These are phyloP conservation scores for Sporothrix dimorphospora DNA, from an alignment of 2,329 filamentous ascomycete genomes.

Conservation along the genomic window DNA sequence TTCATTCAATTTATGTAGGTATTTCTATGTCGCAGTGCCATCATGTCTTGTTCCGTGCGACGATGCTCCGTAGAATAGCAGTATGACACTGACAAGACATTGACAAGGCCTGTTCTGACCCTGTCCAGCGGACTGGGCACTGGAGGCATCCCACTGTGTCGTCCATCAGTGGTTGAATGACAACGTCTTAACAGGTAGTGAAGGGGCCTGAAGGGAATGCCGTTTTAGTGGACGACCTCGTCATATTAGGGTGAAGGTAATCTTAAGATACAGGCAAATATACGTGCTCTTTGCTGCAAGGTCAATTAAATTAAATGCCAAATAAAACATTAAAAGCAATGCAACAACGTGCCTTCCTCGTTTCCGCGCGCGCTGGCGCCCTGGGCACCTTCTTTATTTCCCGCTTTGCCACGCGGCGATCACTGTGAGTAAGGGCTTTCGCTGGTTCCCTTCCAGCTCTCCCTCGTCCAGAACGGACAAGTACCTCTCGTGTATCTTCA, in stretches of 20 bases:
- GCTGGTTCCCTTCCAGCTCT: not conserved
- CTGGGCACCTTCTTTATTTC: conserved; percentile 10
- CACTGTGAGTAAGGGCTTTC: conserved; percentile 19
- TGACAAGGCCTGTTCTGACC: not conserved
- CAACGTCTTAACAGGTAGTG: not conserved
- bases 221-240: not conserved
- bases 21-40: no score
- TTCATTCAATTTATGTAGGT: not conserved
- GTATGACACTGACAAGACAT: not conserved
- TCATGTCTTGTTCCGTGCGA: not conserved
- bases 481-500: conserved; percentile 15
- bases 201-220: not conserved
- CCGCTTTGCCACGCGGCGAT: conserved; percentile 27
- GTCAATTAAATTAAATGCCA: conserved; percentile 5
- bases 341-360: conserved; percentile 14
- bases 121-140: not conserved
- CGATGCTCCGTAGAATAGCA: not conserved
- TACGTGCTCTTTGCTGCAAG: conserved; percentile 10
- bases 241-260: no score
- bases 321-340: conserved; percentile 10
- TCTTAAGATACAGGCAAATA: no score
- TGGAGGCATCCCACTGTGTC: not conserved
- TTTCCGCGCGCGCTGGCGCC: not conserved
- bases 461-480: not conserved
- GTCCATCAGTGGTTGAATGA: not conserved